phyloP scores from a whole-genome alignment of 2,329 filamentous ascomycete genomes.

The Myriosclerotinia duriaeana region DNA sequence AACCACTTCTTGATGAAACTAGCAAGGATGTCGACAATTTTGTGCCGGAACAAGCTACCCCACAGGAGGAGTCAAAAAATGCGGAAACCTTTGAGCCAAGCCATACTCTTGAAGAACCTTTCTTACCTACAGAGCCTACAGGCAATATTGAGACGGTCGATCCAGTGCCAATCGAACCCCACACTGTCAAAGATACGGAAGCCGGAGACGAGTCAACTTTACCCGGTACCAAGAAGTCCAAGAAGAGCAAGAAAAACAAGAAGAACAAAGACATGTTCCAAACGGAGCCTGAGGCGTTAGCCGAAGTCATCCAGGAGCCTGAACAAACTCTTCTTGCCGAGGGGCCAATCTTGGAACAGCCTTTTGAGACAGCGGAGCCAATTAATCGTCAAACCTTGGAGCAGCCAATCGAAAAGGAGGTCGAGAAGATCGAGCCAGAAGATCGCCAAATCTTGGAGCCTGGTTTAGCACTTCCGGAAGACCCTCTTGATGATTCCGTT shows the following conservation, averaged over 20 bases:
- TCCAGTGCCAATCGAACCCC: neutral
- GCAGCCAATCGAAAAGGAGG: neutral
- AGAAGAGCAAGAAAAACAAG: constrained; percentile 4
- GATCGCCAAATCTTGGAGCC: neutral
- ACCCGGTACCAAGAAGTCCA: neutral
- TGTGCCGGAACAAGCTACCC: neutral
- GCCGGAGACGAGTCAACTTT: neutral
- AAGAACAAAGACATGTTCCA: neutral
- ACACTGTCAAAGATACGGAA: neutral
- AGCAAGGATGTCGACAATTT: neutral
- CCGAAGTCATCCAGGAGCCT: neutral
- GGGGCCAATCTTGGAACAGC: neutral
- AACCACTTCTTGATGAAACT: neutral
- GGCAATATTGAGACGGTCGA: neutral
- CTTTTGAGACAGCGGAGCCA: neutral
- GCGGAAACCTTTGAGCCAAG: neutral
- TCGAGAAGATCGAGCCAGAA: neutral
- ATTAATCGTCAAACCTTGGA: neutral
- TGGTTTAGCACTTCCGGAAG: constrained; percentile 1
- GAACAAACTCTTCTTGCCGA: constrained; percentile 1
- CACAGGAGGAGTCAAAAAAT: neutral
- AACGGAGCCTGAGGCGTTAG: neutral
- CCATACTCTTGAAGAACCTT: neutral
- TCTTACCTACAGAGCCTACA: neutral
- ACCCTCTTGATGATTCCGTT: neutral